Evolutionary conservation across 1,139 yeast genomes (phyloP).

Genomic region (Meyerozyma sp.): DNA sequence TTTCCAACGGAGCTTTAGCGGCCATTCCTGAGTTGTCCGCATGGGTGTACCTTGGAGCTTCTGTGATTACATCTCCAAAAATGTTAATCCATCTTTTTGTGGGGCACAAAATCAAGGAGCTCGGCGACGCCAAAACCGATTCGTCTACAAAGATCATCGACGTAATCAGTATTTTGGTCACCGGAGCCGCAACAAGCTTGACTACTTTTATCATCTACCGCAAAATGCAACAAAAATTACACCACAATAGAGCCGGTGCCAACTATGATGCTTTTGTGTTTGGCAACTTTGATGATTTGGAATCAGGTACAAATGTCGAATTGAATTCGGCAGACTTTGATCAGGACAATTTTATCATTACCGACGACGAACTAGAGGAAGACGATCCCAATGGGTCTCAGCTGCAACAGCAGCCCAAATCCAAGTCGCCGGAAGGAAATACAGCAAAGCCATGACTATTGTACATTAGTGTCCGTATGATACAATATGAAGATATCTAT

Average conservation of each 20-base stretch:
- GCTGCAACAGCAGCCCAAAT: background rate
- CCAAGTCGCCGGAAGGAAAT: background rate
- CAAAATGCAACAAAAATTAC: slow-evolving; percentile 46
- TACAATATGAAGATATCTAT: background rate
- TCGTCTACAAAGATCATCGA: slow-evolving; percentile 54
- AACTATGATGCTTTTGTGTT: slow-evolving; percentile 31
- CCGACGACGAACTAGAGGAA: slow-evolving; percentile 12
- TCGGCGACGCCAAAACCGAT: slow-evolving; percentile 57
- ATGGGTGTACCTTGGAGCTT: slow-evolving; percentile 62
- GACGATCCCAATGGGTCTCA: background rate
- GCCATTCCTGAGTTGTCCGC: slow-evolving; percentile 72
- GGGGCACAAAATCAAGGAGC: slow-evolving; percentile 68
- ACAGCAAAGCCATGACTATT: background rate
- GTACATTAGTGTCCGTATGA: background rate
- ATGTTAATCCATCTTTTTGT: slow-evolving; percentile 70
- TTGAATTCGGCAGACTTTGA: slow-evolving; percentile 30
- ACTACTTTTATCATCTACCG: slow-evolving; percentile 72
- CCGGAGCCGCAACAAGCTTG: slow-evolving; percentile 49
- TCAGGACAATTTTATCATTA: slow-evolving; percentile 34
- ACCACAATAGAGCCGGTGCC: slow-evolving; percentile 9
- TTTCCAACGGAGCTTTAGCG: slow-evolving; percentile 89
- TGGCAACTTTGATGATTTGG: slow-evolving; percentile 33
- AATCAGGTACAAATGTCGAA: slow-evolving; percentile 25
- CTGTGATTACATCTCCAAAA: slow-evolving; percentile 76
- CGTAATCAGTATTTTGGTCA: slow-evolving; percentile 53